Evolutionary conservation across 495 filamentous ascomycete genomes (phyloP).

Genomic region (Astrocystis sublimbata): DNA sequence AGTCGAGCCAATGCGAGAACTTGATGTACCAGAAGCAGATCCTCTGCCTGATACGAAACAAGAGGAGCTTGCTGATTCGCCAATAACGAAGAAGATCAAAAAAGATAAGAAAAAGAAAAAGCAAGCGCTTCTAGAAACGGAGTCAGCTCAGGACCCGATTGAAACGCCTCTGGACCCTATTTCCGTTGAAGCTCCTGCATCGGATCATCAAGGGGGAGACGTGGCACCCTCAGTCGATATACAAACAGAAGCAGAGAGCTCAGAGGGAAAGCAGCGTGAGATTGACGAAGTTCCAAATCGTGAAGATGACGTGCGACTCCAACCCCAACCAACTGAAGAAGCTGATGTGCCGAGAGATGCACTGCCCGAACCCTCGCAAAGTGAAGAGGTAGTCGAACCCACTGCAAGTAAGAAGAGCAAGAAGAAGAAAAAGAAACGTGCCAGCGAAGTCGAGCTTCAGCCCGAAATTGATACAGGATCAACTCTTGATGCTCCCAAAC

Average conservation of each 20-base stretch:
- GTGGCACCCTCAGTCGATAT: not conserved
- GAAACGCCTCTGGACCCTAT: not conserved
- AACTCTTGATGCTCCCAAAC: not conserved
- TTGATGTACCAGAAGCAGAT: not conserved
- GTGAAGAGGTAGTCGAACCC: not conserved
- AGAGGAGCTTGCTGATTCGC: not conserved
- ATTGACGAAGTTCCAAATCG: not conserved
- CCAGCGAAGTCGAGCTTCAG: constrained; percentile 19
- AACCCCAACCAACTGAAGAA: not conserved
- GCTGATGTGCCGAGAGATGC: not conserved
- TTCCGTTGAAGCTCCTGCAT: not conserved
- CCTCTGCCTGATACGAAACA: not conserved
- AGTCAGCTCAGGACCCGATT: not conserved
- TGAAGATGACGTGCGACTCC: not conserved
- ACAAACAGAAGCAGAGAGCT: not conserved
- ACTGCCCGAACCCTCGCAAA: not conserved
- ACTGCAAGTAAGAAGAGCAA: constrained; percentile 8
- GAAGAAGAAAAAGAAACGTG: constrained; percentile 29
- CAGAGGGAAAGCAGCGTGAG: constrained; percentile 2
- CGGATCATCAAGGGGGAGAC: not conserved
- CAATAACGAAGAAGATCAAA: constrained; percentile 1
- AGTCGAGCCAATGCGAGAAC: not conserved
- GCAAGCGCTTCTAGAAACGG: not conserved
- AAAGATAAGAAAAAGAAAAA: constrained; percentile 9
- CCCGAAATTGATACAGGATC: constrained; percentile 2